A percentile compares a stretch with the other conserved stretches of the same genome.
phyloP scores from a whole-genome alignment of 306 rosid species.

The Glycyrrhiza uralensis region DNA sequence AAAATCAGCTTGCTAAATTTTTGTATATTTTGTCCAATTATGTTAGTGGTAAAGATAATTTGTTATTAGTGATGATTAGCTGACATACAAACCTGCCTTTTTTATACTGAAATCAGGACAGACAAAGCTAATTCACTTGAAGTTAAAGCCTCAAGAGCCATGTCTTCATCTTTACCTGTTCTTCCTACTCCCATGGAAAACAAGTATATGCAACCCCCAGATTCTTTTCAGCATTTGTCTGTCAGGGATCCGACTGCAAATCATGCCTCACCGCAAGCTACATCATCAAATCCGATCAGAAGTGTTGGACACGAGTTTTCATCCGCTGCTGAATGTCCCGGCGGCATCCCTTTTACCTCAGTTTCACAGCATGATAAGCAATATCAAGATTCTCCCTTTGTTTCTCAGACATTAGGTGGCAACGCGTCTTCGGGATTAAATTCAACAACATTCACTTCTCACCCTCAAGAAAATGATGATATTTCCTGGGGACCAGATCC shows the following conservation, averaged over 20 bases:
- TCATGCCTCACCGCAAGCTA: slow-evolving; percentile 37
- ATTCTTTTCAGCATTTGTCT: slow-evolving; percentile 50
- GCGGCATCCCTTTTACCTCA: slow-evolving; percentile 26
- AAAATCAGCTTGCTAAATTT: not conserved
- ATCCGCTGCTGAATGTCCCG: slow-evolving; percentile 39
- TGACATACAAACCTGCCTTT: slow-evolving; percentile 20
- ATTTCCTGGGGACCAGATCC: slow-evolving; percentile 67
- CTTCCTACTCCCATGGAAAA: slow-evolving; percentile 39
- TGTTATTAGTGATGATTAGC: slow-evolving; percentile 18
- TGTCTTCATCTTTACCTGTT: slow-evolving; percentile 55
- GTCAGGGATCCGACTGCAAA: slow-evolving; percentile 36
- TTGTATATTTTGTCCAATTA: not conserved
- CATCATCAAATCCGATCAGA: slow-evolving; percentile 42
- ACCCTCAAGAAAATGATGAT: slow-evolving; percentile 40
- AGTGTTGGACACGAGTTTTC: slow-evolving; percentile 42
- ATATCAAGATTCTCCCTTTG: slow-evolving; percentile 42
- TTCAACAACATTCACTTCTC: slow-evolving; percentile 37
- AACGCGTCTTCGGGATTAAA: slow-evolving; percentile 40
- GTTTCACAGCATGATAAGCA: slow-evolving; percentile 41
- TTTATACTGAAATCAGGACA: slow-evolving; percentile 28
- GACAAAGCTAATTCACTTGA: slow-evolving; percentile 26
- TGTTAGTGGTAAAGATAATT: slow-evolving; percentile 23
- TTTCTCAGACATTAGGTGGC: slow-evolving; percentile 42
- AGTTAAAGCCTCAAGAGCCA: slow-evolving; percentile 29
- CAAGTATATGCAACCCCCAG: slow-evolving; percentile 42